Conservation (phyloP, 768 basidiomycete genomes). For the Phlebiopsis gigantea region DNA sequence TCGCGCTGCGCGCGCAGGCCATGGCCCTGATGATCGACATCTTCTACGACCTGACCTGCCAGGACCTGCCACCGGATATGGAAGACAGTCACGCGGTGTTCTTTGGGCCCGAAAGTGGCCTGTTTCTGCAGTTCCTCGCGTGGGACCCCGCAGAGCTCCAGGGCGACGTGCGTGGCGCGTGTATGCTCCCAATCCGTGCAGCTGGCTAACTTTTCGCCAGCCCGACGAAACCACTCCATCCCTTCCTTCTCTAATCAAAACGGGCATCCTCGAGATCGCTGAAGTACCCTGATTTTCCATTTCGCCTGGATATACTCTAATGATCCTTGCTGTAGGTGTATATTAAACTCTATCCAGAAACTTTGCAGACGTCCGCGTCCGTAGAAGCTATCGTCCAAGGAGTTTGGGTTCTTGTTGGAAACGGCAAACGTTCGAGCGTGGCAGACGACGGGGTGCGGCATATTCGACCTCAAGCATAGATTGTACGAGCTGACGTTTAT, state of each 20-base stretch:
- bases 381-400: constrained; percentile 75
- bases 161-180: constrained; percentile 51
- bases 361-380: constrained; percentile 55
- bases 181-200: constrained; percentile 7
- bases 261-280: constrained; percentile 83
- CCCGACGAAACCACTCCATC: constrained; percentile 80
- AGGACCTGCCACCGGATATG: constrained; percentile 91
- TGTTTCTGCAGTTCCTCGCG: constrained; percentile 74
- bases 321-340: too few species aligned
- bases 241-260: constrained; percentile 85
- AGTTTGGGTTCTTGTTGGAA: constrained; percentile 87
- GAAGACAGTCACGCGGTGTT: constrained; percentile 85
- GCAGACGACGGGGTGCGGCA: constrained; percentile 66
- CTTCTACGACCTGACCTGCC: constrained; percentile 91
- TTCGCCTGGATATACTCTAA: too few species aligned
- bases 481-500: background rate
- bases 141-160: constrained; percentile 72
- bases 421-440: constrained; percentile 60
- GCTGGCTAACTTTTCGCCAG: too few species aligned
- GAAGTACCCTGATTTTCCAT: too few species aligned
- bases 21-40: constrained; percentile 80
- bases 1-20: constrained; percentile 58
- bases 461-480: background rate
- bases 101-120: constrained; percentile 63
- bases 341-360: constrained; percentile 79